Evolutionary conservation across 169 alveolate genomes (phyloP).

Genomic region (Plasmodium adleri): DNA sequence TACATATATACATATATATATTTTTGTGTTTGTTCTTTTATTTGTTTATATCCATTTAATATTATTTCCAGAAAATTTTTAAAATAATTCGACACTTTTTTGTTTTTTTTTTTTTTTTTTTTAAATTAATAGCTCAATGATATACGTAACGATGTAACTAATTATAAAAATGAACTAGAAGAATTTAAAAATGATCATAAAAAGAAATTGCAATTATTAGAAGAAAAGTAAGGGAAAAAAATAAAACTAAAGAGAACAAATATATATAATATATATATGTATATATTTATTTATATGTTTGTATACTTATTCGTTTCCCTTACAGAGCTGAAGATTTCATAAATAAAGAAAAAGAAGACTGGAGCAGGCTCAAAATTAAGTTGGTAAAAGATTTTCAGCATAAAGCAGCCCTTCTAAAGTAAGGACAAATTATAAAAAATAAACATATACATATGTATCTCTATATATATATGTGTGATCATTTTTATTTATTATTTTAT

Average conservation of each 20-base stretch:
- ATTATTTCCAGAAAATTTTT: not conserved
- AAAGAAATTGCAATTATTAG: slow-evolving; percentile 41
- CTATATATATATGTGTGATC: not conserved
- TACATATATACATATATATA: not conserved
- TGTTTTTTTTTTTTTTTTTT: slow-evolving; percentile 2
- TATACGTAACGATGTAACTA: slow-evolving; percentile 43
- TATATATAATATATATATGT: not conserved
- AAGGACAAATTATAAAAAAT: not conserved
- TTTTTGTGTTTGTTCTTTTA: too few species aligned
- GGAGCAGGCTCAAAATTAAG: slow-evolving; percentile 61
- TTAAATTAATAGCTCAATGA: slow-evolving; percentile 44
- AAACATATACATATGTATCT: not conserved
- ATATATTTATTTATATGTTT: not conserved
- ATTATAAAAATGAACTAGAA: slow-evolving; percentile 62
- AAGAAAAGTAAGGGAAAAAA: slow-evolving; percentile 37
- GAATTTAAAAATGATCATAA: slow-evolving; percentile 61
- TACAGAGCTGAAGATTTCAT: slow-evolving; percentile 68
- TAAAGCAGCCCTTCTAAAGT: slow-evolving; percentile 63
- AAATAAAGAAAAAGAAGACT: slow-evolving; percentile 67
- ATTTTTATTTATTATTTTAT: not conserved
- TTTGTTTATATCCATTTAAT: too few species aligned
- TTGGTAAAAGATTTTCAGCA: slow-evolving; percentile 62
- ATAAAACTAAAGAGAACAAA: not conserved
- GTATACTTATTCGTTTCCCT: not conserved
- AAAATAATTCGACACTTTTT: not conserved